Percentiles rank a stretch among this genome's conserved stretches.
Evolutionary conservation across 2,329 filamentous ascomycete genomes (phyloP).

Genomic region (Phialophora macrospora): DNA sequence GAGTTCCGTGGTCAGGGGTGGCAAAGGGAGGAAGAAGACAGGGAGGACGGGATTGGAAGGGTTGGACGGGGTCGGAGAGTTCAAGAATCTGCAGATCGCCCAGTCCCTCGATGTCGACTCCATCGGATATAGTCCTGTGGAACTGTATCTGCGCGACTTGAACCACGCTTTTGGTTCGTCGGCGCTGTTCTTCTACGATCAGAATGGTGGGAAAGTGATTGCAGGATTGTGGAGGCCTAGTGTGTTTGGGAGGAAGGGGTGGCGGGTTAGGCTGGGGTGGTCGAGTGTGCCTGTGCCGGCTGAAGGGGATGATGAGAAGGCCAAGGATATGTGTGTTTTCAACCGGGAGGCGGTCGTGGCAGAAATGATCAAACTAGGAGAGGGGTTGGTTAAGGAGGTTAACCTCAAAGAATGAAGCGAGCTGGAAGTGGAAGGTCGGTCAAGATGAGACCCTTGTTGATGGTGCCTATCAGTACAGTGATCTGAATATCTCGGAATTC

Average conservation of each 20-base stretch:
- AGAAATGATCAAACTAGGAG: slow-evolving; percentile 69
- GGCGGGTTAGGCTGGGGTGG: slow-evolving; percentile 73
- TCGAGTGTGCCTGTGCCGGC: slow-evolving; percentile 61
- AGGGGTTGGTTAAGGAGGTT: slow-evolving; percentile 36
- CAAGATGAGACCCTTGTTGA: neutral
- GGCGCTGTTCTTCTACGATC: slow-evolving; percentile 77
- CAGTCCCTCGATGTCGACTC: slow-evolving; percentile 49
- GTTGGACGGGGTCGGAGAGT: slow-evolving; percentile 51
- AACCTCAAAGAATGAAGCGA: slow-evolving; percentile 23
- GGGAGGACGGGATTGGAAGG: slow-evolving; percentile 7
- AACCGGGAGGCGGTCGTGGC: slow-evolving; percentile 71
- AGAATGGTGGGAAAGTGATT: slow-evolving; percentile 58
- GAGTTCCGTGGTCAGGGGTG: slow-evolving; percentile 44
- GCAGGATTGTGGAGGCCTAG: slow-evolving; percentile 70
- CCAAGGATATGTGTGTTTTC: slow-evolving; percentile 60
- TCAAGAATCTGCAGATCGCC: slow-evolving; percentile 76
- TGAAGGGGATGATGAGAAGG: slow-evolving; percentile 43
- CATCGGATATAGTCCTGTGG: slow-evolving; percentile 65
- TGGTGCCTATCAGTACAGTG: slow-evolving; percentile 1
- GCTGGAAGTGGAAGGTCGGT: neutral
- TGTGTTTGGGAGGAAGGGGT: slow-evolving; percentile 57
- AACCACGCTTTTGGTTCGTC: slow-evolving; percentile 68
- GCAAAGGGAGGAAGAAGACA: slow-evolving; percentile 1
- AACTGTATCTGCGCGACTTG: slow-evolving; percentile 70
- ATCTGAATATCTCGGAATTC: neutral